phyloP scores from a whole-genome alignment of 176 grass and related monocot genomes.

The Typha latifolia region DNA sequence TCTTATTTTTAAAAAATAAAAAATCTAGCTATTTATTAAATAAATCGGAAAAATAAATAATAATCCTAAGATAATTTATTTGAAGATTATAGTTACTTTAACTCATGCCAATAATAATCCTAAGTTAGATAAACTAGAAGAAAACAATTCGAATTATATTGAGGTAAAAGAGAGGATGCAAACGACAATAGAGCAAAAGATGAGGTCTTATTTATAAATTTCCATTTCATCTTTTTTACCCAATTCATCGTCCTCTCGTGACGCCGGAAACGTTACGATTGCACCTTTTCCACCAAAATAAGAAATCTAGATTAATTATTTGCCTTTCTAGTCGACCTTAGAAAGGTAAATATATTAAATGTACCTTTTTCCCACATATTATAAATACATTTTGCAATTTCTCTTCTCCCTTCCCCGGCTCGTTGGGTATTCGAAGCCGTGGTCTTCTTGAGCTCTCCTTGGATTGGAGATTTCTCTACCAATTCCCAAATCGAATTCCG shows the following conservation, averaged over 20 bases:
- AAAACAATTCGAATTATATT: no score
- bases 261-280: background rate
- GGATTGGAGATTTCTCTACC: background rate
- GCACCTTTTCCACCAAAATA: background rate
- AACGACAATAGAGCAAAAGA: no score
- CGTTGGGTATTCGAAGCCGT: background rate
- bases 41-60: no score
- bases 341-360: background rate
- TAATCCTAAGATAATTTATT: no score
- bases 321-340: background rate
- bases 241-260: no score
- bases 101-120: no score
- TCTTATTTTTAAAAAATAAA: no score
- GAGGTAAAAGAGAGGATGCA: no score
- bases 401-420: background rate
- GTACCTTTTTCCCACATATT: background rate
- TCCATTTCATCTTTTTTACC: no score
- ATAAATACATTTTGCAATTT: background rate
- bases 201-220: background rate
- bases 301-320: background rate
- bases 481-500: background rate
- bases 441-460: background rate
- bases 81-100: no score
- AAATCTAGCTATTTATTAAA: no score
- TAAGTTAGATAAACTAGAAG: no score